phyloP scores from a whole-genome alignment of 2,329 filamentous ascomycete genomes.

The Aspergillus sergii region DNA sequence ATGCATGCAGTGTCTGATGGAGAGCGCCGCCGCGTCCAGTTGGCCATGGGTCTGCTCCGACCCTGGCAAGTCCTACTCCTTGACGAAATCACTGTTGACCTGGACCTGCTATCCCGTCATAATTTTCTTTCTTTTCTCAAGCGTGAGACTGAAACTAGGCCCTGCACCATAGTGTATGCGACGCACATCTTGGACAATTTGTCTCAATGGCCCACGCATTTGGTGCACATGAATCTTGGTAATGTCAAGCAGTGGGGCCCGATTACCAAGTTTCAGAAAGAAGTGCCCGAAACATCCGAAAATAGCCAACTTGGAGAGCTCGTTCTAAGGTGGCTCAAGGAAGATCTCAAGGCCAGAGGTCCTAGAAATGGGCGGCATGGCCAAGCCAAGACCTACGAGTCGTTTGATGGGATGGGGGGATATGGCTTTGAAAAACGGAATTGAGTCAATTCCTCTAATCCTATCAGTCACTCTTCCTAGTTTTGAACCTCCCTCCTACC shows the following conservation, averaged over 20 bases:
- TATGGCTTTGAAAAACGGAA: conserved; percentile 60
- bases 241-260: conserved; percentile 83
- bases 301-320: conserved; percentile 86
- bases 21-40: conserved; percentile 85
- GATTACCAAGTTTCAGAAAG: conserved; percentile 68
- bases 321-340: conserved; percentile 82
- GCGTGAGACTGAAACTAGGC: conserved; percentile 76
- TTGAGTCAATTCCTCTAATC: conserved; percentile 10
- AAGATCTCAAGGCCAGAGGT: conserved; percentile 77
- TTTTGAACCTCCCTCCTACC: background rate
- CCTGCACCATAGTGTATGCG: conserved; percentile 93
- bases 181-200: conserved; percentile 97
- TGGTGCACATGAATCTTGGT: conserved; percentile 94
- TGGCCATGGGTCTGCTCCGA: conserved; percentile 90
- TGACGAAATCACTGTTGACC: conserved; percentile 95
- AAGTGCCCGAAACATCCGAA: conserved; percentile 58
- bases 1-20: conserved; percentile 96
- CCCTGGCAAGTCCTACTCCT: conserved; percentile 90
- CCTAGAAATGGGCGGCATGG: conserved; percentile 66
- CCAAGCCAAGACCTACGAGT: conserved; percentile 56
- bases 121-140: conserved; percentile 87
- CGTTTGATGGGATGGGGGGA: conserved; percentile 61
- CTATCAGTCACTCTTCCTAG: background rate
- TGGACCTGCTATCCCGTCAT: conserved; percentile 82
- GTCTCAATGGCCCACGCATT: conserved; percentile 89